Percentiles rank a stretch among this genome's conserved stretches.
Evolutionary conservation across 768 basidiomycete species (phyloP).

Genomic region (Cystofilobasidium ferigula): DNA sequence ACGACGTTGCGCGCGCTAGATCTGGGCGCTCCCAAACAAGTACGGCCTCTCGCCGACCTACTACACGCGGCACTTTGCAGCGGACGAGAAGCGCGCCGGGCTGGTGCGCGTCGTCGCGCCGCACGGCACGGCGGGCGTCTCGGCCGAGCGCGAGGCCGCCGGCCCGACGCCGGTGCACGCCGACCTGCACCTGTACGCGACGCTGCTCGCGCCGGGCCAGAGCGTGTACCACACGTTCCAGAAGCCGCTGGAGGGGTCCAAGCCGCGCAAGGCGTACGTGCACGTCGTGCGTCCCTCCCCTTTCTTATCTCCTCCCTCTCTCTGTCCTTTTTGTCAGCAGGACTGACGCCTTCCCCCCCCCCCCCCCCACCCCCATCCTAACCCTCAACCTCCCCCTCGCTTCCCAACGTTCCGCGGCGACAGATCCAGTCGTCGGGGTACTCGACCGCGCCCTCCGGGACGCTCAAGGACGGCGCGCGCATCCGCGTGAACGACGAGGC

Average conservation of each 20-base stretch:
- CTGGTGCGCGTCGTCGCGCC: conserved; percentile 71
- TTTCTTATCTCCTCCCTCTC: background rate
- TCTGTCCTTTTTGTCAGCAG: background rate
- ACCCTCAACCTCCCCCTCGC: background rate
- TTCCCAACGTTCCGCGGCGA: background rate
- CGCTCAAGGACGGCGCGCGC: conserved; percentile 49
- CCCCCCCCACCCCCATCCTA: no score
- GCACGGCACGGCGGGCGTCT: conserved; percentile 49
- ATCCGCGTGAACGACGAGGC: conserved; percentile 48
- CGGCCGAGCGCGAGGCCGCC: conserved; percentile 50
- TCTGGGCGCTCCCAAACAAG: conserved; percentile 52
- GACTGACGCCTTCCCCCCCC: background rate
- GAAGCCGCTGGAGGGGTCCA: conserved; percentile 26
- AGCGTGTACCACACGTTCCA: conserved; percentile 49
- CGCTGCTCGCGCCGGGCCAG: conserved; percentile 53
- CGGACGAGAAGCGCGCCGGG: conserved; percentile 65
- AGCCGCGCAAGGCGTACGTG: conserved; percentile 55
- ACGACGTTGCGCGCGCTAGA: conserved; percentile 38
- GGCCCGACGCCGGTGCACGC: conserved; percentile 61
- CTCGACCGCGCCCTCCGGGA: conserved; percentile 33
- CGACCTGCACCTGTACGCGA: conserved; percentile 56
- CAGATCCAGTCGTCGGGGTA: conserved; percentile 68
- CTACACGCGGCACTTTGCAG: conserved; percentile 74
- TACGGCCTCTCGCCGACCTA: conserved; percentile 58
- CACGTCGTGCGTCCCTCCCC: conserved; percentile 45